phyloP scores from a whole-genome alignment of 305 asterid species.

The Salvia sclarea region DNA sequence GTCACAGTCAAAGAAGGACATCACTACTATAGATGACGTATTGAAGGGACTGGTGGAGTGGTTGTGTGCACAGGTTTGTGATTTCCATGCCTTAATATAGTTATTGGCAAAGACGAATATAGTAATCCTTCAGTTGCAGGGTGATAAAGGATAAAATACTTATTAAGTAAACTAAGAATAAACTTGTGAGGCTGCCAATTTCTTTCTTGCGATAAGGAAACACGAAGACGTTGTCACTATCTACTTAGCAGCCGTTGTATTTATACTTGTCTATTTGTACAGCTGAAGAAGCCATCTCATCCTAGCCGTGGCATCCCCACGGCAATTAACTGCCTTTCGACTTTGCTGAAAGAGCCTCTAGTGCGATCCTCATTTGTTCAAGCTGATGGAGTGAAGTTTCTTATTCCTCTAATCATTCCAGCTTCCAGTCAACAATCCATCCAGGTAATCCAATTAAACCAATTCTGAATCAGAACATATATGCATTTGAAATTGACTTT shows the following conservation, averaged over 20 bases:
- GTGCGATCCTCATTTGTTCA: conserved; percentile 85
- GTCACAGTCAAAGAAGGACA: conserved; percentile 57
- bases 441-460: conserved; percentile 48
- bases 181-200: not conserved
- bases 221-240: conserved; percentile 1
- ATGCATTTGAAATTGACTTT: conserved; percentile 12
- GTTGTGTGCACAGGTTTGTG: conserved; percentile 84
- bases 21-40: conserved; percentile 67
- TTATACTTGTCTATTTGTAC: conserved; percentile 31
- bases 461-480: conserved; percentile 28
- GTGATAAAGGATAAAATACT: no score
- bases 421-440: conserved; percentile 94
- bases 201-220: conserved; percentile 13
- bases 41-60: conserved; percentile 84
- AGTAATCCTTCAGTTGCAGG: conserved; percentile 1
- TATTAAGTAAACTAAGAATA: no score
- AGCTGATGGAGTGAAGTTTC: conserved; percentile 87
- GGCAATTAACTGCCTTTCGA: conserved; percentile 77
- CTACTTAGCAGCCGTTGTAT: conserved; percentile 10
- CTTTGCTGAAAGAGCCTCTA: conserved; percentile 76
- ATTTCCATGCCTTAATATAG: conserved; percentile 16
- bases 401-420: conserved; percentile 80
- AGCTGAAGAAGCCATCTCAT: conserved; percentile 90
- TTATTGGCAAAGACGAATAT: not conserved
- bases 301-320: conserved; percentile 75